A percentile compares a stretch with the other conserved stretches of the same genome.
Evolutionary conservation across 257 asterid species (phyloP).

Genomic region (Haberlea rhodopensis): DNA sequence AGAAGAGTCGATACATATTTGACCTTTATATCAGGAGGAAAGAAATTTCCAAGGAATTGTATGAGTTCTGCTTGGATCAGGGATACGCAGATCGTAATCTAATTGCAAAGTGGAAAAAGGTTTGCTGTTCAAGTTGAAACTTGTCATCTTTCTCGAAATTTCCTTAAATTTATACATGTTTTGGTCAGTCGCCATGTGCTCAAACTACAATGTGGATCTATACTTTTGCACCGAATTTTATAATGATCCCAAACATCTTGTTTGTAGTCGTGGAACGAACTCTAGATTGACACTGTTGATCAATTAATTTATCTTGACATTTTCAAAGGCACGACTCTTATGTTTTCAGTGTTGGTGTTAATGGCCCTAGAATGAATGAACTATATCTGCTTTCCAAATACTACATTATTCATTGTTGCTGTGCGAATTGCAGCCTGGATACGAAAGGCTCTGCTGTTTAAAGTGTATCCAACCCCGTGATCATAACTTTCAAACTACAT

Average conservation of each 20-base stretch:
- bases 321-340: neutral
- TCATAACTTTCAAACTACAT: constrained; percentile 50
- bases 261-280: too few species aligned
- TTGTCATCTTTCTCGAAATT: neutral
- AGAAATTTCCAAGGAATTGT: constrained; percentile 43
- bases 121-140: constrained; percentile 3
- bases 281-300: too few species aligned
- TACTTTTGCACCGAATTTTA: too few species aligned
- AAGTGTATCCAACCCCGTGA: constrained; percentile 53
- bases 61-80: constrained; percentile 48
- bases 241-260: neutral
- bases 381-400: neutral
- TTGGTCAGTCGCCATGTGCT: too few species aligned
- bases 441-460: constrained; percentile 49
- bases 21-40: constrained; percentile 41
- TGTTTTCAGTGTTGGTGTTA: neutral
- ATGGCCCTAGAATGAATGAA: neutral
- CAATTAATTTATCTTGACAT: too few species aligned
- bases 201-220: too few species aligned
- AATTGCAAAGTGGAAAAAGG: constrained; percentile 53
- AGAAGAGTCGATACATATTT: constrained; percentile 45
- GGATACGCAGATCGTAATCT: constrained; percentile 46
- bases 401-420: neutral
- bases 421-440: constrained; percentile 43
- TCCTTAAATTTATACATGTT: too few species aligned